phyloP scores from a whole-genome alignment of 2,329 filamentous ascomycete genomes.

The Diaporthe citrichinensis region DNA sequence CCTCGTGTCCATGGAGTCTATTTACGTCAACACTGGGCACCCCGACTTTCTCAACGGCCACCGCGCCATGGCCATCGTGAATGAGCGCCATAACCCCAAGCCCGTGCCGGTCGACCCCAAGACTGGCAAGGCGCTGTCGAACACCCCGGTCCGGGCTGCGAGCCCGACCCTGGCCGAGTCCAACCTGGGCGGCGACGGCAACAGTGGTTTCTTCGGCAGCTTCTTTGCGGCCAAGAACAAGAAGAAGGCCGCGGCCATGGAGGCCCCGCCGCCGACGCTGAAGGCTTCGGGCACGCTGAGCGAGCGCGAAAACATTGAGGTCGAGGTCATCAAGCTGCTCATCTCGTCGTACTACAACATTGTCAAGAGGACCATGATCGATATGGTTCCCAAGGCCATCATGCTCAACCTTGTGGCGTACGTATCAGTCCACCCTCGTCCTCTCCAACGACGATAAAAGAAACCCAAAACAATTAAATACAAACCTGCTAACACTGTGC shows the following conservation, averaged over 20 bases:
- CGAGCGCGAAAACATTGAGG: slow-evolving; percentile 94
- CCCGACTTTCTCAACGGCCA: slow-evolving; percentile 98
- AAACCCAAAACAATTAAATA: neutral
- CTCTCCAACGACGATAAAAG: too few species aligned
- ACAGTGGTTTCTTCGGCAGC: slow-evolving; percentile 93
- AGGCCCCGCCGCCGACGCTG: slow-evolving; percentile 89
- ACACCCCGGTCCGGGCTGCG: slow-evolving; percentile 78
- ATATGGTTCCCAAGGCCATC: slow-evolving; percentile 99
- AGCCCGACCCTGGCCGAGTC: slow-evolving; percentile 78
- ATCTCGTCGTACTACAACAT: slow-evolving; percentile 99
- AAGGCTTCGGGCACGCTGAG: slow-evolving; percentile 95
- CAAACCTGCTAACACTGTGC: slow-evolving; percentile 42
- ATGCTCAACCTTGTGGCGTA: slow-evolving; percentile 98
- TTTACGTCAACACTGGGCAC: slow-evolving; percentile 98
- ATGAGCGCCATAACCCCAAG: slow-evolving; percentile 90
- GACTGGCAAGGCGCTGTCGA: slow-evolving; percentile 90
- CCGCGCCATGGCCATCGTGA: slow-evolving; percentile 94
- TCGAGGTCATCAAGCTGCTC: slow-evolving; percentile 98
- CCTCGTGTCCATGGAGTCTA: slow-evolving; percentile 94
- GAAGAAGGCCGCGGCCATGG: slow-evolving; percentile 99
- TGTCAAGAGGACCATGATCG: slow-evolving; percentile 97
- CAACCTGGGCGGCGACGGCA: slow-evolving; percentile 61
- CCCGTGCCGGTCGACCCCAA: slow-evolving; percentile 98
- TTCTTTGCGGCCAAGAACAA: slow-evolving; percentile 99
- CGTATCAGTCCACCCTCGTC: slow-evolving; percentile 55